These are phyloP conservation scores for Cladobotryum mycophilum DNA, from an alignment of 2,329 filamentous ascomycete species.

Conservation along the genomic window DNA sequence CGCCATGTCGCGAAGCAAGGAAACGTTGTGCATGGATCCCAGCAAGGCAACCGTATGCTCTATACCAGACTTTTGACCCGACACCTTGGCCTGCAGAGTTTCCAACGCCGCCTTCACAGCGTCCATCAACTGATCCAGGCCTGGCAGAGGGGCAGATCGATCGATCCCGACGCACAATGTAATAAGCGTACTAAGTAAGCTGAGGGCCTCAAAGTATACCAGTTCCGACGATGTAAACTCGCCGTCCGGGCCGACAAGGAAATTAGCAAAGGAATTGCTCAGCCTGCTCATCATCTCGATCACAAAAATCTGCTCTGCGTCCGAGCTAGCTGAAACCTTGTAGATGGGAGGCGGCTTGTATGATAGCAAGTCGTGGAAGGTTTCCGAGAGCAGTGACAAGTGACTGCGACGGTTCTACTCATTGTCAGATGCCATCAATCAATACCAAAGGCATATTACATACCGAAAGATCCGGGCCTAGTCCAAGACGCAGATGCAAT, in stretches of 20 bases:
- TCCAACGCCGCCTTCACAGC: slow-evolving; percentile 23
- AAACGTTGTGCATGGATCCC: slow-evolving; percentile 30
- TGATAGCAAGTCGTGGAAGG: slow-evolving; percentile 43
- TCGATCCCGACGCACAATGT: slow-evolving; percentile 22
- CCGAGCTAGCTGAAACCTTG: slow-evolving; percentile 38
- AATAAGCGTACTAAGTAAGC: slow-evolving; percentile 33
- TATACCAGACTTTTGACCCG: slow-evolving; percentile 9
- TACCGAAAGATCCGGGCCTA: slow-evolving; percentile 48
- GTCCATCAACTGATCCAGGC: slow-evolving; percentile 22
- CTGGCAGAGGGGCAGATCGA: slow-evolving; percentile 17
- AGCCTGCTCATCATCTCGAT: slow-evolving; percentile 37
- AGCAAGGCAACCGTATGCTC: slow-evolving; percentile 20
- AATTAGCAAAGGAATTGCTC: slow-evolving; percentile 35
- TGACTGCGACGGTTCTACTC: slow-evolving; percentile 44
- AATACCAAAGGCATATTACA: slow-evolving; percentile 13
- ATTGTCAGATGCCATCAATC: not conserved
- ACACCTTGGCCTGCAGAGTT: slow-evolving; percentile 18
- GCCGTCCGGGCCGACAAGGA: slow-evolving; percentile 26
- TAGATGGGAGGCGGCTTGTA: slow-evolving; percentile 45
- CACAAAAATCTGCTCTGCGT: slow-evolving; percentile 39
- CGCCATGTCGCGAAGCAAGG: slow-evolving; percentile 33
- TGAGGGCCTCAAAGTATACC: slow-evolving; percentile 38
- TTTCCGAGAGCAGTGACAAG: slow-evolving; percentile 42
- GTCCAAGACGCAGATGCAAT: slow-evolving; percentile 39
- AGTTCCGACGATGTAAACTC: slow-evolving; percentile 37